Evolutionary conservation across 1,139 yeast species (phyloP).

Genomic region (Geotrichum aggregatum): DNA sequence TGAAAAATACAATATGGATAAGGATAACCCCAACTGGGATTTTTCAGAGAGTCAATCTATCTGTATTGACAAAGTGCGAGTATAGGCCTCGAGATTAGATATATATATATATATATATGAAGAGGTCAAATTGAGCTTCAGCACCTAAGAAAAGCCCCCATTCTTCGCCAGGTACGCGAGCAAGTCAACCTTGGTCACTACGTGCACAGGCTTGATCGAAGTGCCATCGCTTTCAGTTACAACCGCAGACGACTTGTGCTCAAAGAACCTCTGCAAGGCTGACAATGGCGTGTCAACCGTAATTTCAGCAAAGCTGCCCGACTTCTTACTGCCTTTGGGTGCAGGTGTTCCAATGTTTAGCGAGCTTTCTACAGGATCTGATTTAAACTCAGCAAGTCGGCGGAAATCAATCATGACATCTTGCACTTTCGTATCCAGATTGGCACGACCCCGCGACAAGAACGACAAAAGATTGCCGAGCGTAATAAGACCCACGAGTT

Average conservation of each 20-base stretch:
- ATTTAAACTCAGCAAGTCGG: constrained; percentile 46
- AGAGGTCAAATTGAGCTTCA: too few relatives aligned
- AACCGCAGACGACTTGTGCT: constrained; percentile 80
- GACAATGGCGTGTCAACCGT: constrained; percentile 64
- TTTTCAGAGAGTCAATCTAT: too few relatives aligned
- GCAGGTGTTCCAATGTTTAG: constrained; percentile 44
- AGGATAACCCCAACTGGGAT: too few relatives aligned
- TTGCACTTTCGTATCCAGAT: constrained; percentile 57
- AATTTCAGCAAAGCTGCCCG: constrained; percentile 63
- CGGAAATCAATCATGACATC: constrained; percentile 64
- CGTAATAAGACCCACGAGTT: constrained; percentile 72
- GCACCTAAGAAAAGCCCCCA: constrained; percentile 18
- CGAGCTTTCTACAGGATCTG: constrained; percentile 48
- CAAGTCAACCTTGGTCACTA: constrained; percentile 84
- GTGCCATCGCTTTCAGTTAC: constrained; percentile 54
- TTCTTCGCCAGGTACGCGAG: constrained; percentile 56
- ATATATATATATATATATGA: too few relatives aligned
- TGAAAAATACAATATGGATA: too few relatives aligned
- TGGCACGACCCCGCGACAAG: constrained; percentile 60
- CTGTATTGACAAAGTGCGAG: too few relatives aligned
- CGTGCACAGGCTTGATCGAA: constrained; percentile 65
- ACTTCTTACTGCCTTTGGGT: constrained; percentile 50
- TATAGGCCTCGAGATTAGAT: too few relatives aligned
- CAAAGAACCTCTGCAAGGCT: constrained; percentile 74
- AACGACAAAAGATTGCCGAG: constrained; percentile 68